Percentiles rank a stretch among this genome's conserved stretches.
Conservation (phyloP, 2,329 filamentous ascomycete genomes). For the Lasiodiplodia sp. region DNA sequence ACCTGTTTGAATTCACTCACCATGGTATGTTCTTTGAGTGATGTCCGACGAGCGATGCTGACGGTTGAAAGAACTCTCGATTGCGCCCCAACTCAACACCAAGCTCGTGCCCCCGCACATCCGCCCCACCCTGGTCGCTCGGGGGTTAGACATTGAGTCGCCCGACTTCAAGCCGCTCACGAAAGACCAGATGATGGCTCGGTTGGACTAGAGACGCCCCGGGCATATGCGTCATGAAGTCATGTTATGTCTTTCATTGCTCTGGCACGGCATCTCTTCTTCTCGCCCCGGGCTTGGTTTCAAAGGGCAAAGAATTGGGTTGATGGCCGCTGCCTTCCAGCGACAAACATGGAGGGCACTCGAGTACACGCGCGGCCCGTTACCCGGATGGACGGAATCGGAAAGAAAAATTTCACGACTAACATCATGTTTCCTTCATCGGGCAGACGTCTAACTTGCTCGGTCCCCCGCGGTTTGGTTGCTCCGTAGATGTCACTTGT, state of each 20-base stretch:
- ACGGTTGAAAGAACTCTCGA: conserved; percentile 81
- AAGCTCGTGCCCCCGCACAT: conserved; percentile 87
- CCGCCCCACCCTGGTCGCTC: conserved; percentile 73
- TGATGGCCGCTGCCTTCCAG: conserved; percentile 26
- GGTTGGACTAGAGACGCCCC: conserved; percentile 74
- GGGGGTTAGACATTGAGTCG: conserved; percentile 85
- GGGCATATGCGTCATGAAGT: conserved; percentile 49
- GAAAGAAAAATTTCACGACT: conserved; percentile 27
- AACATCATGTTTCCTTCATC: conserved; percentile 29
- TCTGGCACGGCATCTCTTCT: conserved; percentile 45
- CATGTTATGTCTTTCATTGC: conserved; percentile 43
- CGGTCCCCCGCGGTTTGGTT: conserved; percentile 20
- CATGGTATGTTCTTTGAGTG: conserved; percentile 72
- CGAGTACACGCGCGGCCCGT: conserved; percentile 20
- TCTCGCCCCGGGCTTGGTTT: conserved; percentile 36
- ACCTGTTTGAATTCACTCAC: conserved; percentile 89
- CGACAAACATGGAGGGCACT: conserved; percentile 25
- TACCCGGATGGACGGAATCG: conserved; percentile 25
- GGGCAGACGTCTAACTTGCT: conserved; percentile 26
- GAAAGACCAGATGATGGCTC: conserved; percentile 97
- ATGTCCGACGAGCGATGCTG: conserved; percentile 29
- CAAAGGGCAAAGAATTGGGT: conserved; percentile 26
- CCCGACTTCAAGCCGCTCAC: conserved; percentile 84
- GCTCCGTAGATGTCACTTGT: conserved; percentile 30
- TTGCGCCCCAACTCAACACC: conserved; percentile 84